phyloP scores from a whole-genome alignment of 116 monocot genomes.

The Cymodocea nodosa region DNA sequence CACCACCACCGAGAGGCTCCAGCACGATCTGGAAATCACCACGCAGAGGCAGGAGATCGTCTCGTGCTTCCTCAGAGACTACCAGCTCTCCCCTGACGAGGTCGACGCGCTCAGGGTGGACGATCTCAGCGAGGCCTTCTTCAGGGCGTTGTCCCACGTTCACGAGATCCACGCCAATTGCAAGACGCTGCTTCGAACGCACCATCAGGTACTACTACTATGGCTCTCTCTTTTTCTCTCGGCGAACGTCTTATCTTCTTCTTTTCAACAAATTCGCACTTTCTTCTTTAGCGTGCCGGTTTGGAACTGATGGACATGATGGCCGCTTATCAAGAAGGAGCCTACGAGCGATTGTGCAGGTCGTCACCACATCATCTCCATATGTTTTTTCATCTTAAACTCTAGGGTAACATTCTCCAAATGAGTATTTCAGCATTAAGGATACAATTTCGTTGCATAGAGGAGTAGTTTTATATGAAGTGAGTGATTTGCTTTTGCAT shows the following conservation, averaged over 20 bases:
- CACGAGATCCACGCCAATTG: constrained; percentile 97
- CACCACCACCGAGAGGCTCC: constrained; percentile 74
- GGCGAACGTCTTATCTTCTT: not conserved
- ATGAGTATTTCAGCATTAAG: too few species aligned
- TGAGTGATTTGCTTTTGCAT: too few species aligned
- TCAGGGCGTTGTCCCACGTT: constrained; percentile 90
- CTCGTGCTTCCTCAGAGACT: constrained; percentile 87
- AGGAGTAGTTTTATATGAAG: too few species aligned
- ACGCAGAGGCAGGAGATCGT: constrained; percentile 88
- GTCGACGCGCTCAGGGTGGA: constrained; percentile 78
- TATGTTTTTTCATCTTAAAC: too few species aligned
- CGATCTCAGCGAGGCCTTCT: constrained; percentile 86
- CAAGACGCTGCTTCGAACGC: constrained; percentile 79
- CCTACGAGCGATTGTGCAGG: constrained; percentile 96
- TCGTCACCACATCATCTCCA: constrained; percentile 4
- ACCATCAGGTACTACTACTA: constrained; percentile 62
- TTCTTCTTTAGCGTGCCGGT: constrained; percentile 55
- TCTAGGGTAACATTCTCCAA: too few species aligned
- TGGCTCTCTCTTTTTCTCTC: not conserved
- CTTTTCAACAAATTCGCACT: not conserved
- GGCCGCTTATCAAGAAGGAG: constrained; percentile 98
- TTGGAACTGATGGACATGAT: constrained; percentile 99
- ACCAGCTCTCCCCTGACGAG: constrained; percentile 93
- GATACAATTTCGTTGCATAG: too few species aligned
- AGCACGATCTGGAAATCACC: constrained; percentile 79